Base-by-base conservation (phyloP, 1,284 basidiomycete genomes). In the Trichosporon sp. region DNA sequence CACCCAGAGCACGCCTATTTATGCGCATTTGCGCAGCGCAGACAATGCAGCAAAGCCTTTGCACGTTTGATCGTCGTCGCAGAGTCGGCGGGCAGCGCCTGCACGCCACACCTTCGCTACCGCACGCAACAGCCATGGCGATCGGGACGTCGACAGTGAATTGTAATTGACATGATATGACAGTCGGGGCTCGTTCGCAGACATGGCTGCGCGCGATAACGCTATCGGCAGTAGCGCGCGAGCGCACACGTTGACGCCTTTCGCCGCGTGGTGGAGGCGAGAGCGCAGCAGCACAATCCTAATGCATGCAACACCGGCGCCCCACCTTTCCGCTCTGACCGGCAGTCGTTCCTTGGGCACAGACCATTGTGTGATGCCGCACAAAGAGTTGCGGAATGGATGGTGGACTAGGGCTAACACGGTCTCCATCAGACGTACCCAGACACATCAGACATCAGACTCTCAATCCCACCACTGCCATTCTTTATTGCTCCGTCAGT, bases 311-410 rank as follows among this genome's bases (percentile, higher is more conserved):
- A 52, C 46, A 52, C 3, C 11, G 21, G 11, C 40, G 40, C 40
- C 46, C 46, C 46, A 25, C 23, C 25, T 31, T 54, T n/a, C 49
- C 49, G 49, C 49, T 54, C 49, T 54, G 49, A 54, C 49, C 49
- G 49, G 49, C 25, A 54, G 19, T 29, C 49, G 49, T 31, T 54
- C 49, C 49, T 54, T 54, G 49, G 27, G 49, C 49, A 54, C 49
- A 54, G 49, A 54, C 49, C 49, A 31, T 29, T 54, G 25, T 29
- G 40, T 44, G n/a, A n/a, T 29, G 49, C 49, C 14, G 49, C 49
- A 29, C 25, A 54, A 16, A n/a, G 25, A 54, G 8, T 29, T n/a
- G 25, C 25, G 49, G 16, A 31, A 27, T 27, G 8, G 49, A 54
- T 16, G 7, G 16, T 27, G 46, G 4, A 7, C 23, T 25, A 14